Conservation (phyloP, 805 yeast genomes). For the Kodamaea kakaduensis region DNA sequence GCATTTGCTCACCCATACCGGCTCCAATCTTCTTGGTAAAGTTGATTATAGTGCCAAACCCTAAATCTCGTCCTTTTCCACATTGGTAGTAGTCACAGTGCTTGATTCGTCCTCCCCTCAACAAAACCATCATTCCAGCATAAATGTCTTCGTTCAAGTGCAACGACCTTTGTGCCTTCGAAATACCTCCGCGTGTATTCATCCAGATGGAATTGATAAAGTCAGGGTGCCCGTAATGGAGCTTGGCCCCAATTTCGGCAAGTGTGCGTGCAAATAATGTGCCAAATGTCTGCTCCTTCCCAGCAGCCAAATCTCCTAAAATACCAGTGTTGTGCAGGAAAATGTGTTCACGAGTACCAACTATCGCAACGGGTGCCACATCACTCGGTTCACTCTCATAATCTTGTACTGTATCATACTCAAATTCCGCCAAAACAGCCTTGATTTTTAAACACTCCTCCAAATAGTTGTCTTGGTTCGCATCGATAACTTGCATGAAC, state of each 20-base stretch:
- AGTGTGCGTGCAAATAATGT: slow-evolving; percentile 90
- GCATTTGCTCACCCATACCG: slow-evolving; percentile 96
- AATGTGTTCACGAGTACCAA: slow-evolving; percentile 93
- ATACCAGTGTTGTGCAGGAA: slow-evolving; percentile 92
- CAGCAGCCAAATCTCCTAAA: slow-evolving; percentile 94
- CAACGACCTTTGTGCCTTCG: slow-evolving; percentile 90
- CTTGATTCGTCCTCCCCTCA: slow-evolving; percentile 90
- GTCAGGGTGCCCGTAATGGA: slow-evolving; percentile 97
- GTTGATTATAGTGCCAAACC: slow-evolving; percentile 86
- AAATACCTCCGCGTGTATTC: slow-evolving; percentile 94
- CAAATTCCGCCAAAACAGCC: slow-evolving; percentile 85
- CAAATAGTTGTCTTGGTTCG: slow-evolving; percentile 91
- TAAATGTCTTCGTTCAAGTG: slow-evolving; percentile 93
- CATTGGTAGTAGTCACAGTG: slow-evolving; percentile 96
- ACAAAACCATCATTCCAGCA: slow-evolving; percentile 88
- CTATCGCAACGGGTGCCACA: slow-evolving; percentile 75
- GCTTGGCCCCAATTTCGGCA: slow-evolving; percentile 90
- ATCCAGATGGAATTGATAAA: slow-evolving; percentile 84
- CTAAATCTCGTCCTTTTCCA: slow-evolving; percentile 94
- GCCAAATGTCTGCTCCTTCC: slow-evolving; percentile 96
- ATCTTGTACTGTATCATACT: too few relatives aligned
- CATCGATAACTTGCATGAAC: slow-evolving; percentile 91
- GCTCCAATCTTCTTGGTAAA: slow-evolving; percentile 96
- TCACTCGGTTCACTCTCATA: slow-evolving; percentile 44
- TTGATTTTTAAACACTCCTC: slow-evolving; percentile 93